A percentile compares a stretch with the other conserved stretches of the same genome.
Evolutionary conservation across 148 eudicot species (phyloP).

Genomic region (Nepenthes mirabilis): DNA sequence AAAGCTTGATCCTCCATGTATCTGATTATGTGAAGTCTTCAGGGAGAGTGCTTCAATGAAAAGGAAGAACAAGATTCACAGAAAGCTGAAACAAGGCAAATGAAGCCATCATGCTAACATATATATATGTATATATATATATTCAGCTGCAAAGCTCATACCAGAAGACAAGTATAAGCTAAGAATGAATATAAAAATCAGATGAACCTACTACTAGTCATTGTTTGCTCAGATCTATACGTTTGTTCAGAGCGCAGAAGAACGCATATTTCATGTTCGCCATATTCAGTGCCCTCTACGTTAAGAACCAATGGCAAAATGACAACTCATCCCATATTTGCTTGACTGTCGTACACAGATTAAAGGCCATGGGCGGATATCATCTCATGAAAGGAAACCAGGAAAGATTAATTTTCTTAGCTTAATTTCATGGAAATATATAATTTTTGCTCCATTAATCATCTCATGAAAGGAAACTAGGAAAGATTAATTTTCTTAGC

Average conservation of each 20-base stretch:
- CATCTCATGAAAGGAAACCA: slow-evolving; percentile 12
- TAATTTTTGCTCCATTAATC: slow-evolving; percentile 5
- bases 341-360: slow-evolving; percentile 13
- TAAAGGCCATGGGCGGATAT: slow-evolving; percentile 23
- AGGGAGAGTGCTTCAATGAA: not conserved
- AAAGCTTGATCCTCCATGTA: slow-evolving; percentile 4
- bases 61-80: too few species aligned
- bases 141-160: not conserved
- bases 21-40: not conserved
- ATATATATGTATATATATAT: not conserved
- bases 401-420: too few species aligned
- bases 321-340: slow-evolving; percentile 25
- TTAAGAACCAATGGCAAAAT: slow-evolving; percentile 19
- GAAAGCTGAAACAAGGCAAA: not conserved
- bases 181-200: not conserved
- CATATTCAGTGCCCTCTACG: slow-evolving; percentile 27
- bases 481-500: too few species aligned
- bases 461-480: slow-evolving; percentile 8
- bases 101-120: not conserved
- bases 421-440: too few species aligned
- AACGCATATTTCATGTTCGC: slow-evolving; percentile 31
- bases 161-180: not conserved
- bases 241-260: too few species aligned
- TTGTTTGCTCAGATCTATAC: too few species aligned
- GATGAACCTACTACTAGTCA: too few species aligned